Percentiles rank a stretch among this genome's conserved stretches.
Evolutionary conservation across 768 basidiomycete genomes (phyloP).

Genomic region (Gymnopilus dilepis): DNA sequence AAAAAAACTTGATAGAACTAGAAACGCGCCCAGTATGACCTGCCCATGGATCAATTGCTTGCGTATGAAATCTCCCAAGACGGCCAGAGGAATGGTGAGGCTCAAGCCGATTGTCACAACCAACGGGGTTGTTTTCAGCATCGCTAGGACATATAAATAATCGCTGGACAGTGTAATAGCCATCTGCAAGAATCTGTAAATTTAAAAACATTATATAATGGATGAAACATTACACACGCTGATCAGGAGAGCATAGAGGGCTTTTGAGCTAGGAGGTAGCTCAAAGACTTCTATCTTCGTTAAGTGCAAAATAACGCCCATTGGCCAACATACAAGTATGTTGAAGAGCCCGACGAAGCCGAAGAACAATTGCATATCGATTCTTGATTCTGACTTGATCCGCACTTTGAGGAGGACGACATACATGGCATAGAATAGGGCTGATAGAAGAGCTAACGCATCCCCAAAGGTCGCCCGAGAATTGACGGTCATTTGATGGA

Average conservation of each 20-base stretch:
- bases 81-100: slow-evolving; percentile 91
- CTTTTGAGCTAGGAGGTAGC: slow-evolving; percentile 57
- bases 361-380: slow-evolving; percentile 95
- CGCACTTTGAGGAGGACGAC: slow-evolving; percentile 89
- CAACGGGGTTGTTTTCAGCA: slow-evolving; percentile 96
- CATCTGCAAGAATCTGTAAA: slow-evolving; percentile 59
- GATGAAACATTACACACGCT: slow-evolving; percentile 37
- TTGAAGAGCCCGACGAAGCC: slow-evolving; percentile 93
- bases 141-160: slow-evolving; percentile 85
- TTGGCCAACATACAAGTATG: slow-evolving; percentile 74
- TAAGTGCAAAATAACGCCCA: slow-evolving; percentile 78
- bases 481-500: slow-evolving; percentile 8
- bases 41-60: slow-evolving; percentile 51
- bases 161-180: slow-evolving; percentile 83
- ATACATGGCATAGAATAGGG: slow-evolving; percentile 88
- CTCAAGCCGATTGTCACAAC: slow-evolving; percentile 93
- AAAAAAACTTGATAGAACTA: slow-evolving; percentile 83
- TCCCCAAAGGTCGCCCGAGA: slow-evolving; percentile 73
- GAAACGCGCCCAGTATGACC: slow-evolving; percentile 72
- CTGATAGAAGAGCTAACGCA: slow-evolving; percentile 81
- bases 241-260: slow-evolving; percentile 41
- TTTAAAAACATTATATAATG: not conserved
- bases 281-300: slow-evolving; percentile 77
- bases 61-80: slow-evolving; percentile 68
- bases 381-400: slow-evolving; percentile 78